phyloP scores from a whole-genome alignment of 495 filamentous ascomycete species.

The Penicillium riverlandense region DNA sequence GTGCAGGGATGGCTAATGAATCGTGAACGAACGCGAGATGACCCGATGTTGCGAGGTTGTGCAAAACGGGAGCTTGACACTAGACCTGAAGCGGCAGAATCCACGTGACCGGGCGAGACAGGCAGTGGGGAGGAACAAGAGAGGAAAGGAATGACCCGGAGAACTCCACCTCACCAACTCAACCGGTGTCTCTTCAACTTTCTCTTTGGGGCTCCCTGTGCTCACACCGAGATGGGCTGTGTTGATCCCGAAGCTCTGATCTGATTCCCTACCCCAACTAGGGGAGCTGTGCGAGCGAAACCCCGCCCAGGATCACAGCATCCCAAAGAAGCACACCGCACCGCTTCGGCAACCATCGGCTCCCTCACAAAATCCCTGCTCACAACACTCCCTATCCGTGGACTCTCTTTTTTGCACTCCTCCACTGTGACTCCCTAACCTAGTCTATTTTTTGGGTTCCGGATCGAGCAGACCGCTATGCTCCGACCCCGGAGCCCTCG shows the following conservation, averaged over 20 bases:
- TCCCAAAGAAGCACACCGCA: neutral
- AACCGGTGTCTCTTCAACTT: neutral
- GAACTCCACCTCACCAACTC: slow-evolving; percentile 23
- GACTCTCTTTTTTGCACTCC: slow-evolving; percentile 1
- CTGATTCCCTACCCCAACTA: slow-evolving; percentile 8
- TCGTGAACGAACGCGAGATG: slow-evolving; percentile 35
- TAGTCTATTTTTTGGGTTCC: slow-evolving; percentile 25
- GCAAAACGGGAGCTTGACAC: slow-evolving; percentile 37
- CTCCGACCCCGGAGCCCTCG: slow-evolving; percentile 40
- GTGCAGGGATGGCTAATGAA: slow-evolving; percentile 18
- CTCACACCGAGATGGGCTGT: slow-evolving; percentile 8
- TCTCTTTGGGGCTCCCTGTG: slow-evolving; percentile 2
- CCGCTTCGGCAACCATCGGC: slow-evolving; percentile 28
- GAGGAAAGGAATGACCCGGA: slow-evolving; percentile 10
- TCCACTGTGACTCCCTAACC: neutral
- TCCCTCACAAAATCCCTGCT: slow-evolving; percentile 14
- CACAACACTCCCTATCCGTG: slow-evolving; percentile 2
- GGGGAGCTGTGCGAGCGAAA: slow-evolving; percentile 8
- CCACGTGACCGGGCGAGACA: slow-evolving; percentile 6
- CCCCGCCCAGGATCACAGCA: too few species aligned
- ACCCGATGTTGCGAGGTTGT: slow-evolving; percentile 41
- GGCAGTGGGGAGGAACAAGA: neutral
- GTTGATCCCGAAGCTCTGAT: slow-evolving; percentile 5
- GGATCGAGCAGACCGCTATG: slow-evolving; percentile 42
- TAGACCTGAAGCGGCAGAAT: slow-evolving; percentile 12